Evolutionary conservation across 768 basidiomycete species (phyloP).

Genomic region (Leccinum subgranulosum): DNA sequence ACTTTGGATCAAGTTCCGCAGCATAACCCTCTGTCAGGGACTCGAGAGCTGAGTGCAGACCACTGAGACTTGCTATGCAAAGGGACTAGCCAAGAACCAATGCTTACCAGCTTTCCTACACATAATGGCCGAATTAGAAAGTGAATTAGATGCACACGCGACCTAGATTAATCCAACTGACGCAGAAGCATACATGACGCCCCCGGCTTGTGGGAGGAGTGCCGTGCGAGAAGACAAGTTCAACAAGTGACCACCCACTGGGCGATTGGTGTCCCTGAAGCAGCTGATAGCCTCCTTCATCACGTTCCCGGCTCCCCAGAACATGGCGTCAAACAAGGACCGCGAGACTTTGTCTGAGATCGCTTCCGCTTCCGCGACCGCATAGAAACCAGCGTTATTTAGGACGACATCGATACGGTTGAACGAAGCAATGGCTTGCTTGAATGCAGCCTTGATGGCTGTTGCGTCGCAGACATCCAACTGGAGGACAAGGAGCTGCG

Average conservation of each 20-base stretch:
- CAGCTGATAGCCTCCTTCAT: conserved; percentile 32
- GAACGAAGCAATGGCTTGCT: conserved; percentile 32
- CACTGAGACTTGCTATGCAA: not conserved
- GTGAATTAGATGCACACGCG: not conserved
- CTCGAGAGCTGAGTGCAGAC: conserved; percentile 29
- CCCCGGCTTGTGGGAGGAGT: conserved; percentile 14
- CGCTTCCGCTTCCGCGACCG: conserved; percentile 64
- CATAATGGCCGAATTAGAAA: not conserved
- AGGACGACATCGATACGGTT: conserved; percentile 43
- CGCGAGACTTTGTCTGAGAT: conserved; percentile 81
- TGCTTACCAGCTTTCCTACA: conserved; percentile 21
- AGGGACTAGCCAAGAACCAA: not conserved
- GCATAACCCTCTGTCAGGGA: conserved; percentile 29
- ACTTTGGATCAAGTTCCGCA: conserved; percentile 32
- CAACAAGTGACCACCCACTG: conserved; percentile 33
- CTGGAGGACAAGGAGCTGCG: conserved; percentile 37
- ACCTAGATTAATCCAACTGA: conserved; percentile 13
- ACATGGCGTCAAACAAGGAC: conserved; percentile 42
- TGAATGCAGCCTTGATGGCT: conserved; percentile 37
- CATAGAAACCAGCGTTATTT: conserved; percentile 40
- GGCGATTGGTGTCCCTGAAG: conserved; percentile 37
- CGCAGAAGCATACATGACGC: conserved; percentile 26
- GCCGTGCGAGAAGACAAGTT: conserved; percentile 34
- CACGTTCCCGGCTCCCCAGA: conserved; percentile 33
- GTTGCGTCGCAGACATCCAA: conserved; percentile 38